Base-by-base conservation (phyloP, 371 early-diverging fungal species). In the Circinella umbellata region DNA sequence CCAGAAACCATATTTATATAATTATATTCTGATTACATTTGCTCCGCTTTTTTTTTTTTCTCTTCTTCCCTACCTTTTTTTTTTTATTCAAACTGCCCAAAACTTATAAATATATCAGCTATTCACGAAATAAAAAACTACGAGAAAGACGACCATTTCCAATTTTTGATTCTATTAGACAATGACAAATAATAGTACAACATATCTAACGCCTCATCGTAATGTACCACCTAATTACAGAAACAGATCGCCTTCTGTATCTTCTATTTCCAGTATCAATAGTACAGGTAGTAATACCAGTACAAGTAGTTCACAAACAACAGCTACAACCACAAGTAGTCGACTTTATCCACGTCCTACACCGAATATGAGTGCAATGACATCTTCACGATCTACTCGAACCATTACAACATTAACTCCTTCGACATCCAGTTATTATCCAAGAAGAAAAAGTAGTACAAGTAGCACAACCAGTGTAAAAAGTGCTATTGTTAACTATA, bases 401-500 rank as follows among this genome's bases (percentile, higher is more conserved):
- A 71, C 67, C 57, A 67, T 72, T n/a, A 67, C 67, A 27, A 67
- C 67, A 39, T 53, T 67, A 37, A 64, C 68, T n/a, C 72, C 67
- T 54, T 61, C 63, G 15, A 34, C 46, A 17, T 70, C 70, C 5
- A 64, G 57, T 27, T 57, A 57, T 14, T 48, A 36, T 38, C 51
- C 64, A 20, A 55, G 72, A 4, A 51, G 68, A 10, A 64, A 67
- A 34, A 68, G 64, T 18, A 67, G 61, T 39, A 63, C 60, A 48
- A 72, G 69, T 38, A 61, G 55, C 27, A 42, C 47, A 1, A 65
- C 66, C 0, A 53, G 53, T 8, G 48, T 61, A 6, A 27, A 61
- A 11, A 63, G 68, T 34, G 42, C 59, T 13, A 63, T 66, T 6
- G 53, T 47, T 34, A 37, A 66, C 20, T 17, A 49, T 39, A 54